Percentiles rank a stretch among this genome's conserved stretches.
These are phyloP conservation scores for Jamesozyma hellenica DNA, from an alignment of 805 yeast genomes.

Conservation along the genomic window DNA sequence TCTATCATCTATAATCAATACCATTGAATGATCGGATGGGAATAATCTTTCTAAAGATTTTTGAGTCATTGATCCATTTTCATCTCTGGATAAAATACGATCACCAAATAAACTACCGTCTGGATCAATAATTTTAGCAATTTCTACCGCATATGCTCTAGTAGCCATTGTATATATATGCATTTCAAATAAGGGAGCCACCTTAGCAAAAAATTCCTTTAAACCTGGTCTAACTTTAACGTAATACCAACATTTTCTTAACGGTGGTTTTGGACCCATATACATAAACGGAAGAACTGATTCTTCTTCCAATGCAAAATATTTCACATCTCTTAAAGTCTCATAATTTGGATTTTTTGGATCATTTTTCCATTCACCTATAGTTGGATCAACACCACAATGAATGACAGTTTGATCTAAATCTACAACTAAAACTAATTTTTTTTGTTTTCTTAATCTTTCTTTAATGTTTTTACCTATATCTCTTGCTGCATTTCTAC, in stretches of 20 bases:
- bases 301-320: slow-evolving; percentile 73
- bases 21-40: slow-evolving; percentile 95
- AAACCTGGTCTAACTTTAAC: slow-evolving; percentile 89
- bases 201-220: slow-evolving; percentile 53
- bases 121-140: slow-evolving; percentile 88
- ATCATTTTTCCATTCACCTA: slow-evolving; percentile 91
- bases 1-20: slow-evolving; percentile 89
- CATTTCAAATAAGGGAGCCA: slow-evolving; percentile 65
- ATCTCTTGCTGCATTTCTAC: slow-evolving; percentile 75
- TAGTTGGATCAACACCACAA: slow-evolving; percentile 95
- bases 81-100: slow-evolving; percentile 84
- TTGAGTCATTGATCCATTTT: slow-evolving; percentile 84
- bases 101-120: slow-evolving; percentile 80
- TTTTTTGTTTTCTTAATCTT: slow-evolving; percentile 49
- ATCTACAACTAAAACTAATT: slow-evolving; percentile 86
- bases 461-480: slow-evolving; percentile 61
- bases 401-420: slow-evolving; percentile 95
- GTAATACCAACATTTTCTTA: slow-evolving; percentile 72
- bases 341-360: slow-evolving; percentile 75
- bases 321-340: slow-evolving; percentile 69
- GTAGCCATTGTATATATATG: slow-evolving; percentile 99
- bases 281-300: slow-evolving; percentile 46
- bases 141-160: slow-evolving; percentile 78
- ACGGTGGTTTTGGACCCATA: slow-evolving; percentile 49
- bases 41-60: slow-evolving; percentile 80